Evolutionary conservation across 768 basidiomycete species (phyloP).

Genomic region (Psilocybe cubensis): DNA sequence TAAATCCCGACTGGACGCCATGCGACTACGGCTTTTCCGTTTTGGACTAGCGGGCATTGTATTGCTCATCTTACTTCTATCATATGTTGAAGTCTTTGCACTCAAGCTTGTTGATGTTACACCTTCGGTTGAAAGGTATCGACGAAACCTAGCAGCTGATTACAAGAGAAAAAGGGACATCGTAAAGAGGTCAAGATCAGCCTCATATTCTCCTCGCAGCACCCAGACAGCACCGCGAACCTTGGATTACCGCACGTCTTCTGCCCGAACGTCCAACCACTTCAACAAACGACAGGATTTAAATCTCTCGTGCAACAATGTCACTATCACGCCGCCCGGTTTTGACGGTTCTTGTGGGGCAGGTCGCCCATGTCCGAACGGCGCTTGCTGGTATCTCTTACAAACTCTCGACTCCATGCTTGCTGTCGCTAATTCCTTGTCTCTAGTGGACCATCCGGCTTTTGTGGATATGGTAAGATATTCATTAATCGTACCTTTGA

Average conservation of each 20-base stretch:
- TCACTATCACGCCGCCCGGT: background rate
- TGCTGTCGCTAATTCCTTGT: background rate
- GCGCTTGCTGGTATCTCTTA: background rate
- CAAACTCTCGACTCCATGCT: background rate
- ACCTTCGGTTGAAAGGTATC: background rate
- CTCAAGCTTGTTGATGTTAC: background rate
- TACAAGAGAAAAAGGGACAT: background rate
- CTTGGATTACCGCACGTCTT: background rate
- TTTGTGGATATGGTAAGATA: background rate
- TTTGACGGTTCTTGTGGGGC: background rate
- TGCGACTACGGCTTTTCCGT: background rate
- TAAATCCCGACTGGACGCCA: background rate
- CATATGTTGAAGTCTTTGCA: background rate
- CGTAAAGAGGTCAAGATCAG: background rate
- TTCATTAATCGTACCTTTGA: background rate
- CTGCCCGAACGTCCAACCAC: background rate
- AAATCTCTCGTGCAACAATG: background rate
- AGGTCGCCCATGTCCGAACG: background rate
- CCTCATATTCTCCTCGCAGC: background rate
- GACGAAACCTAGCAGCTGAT: background rate
- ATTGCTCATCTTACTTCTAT: background rate
- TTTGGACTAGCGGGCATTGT: background rate
- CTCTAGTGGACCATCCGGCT: background rate
- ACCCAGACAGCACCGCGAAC: background rate
- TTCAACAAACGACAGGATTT: background rate